Evolutionary conservation across 2,329 filamentous ascomycete species (phyloP), one percentile per base, ranked within the genome.

Genomic region (Penicillium sp.): DNA sequence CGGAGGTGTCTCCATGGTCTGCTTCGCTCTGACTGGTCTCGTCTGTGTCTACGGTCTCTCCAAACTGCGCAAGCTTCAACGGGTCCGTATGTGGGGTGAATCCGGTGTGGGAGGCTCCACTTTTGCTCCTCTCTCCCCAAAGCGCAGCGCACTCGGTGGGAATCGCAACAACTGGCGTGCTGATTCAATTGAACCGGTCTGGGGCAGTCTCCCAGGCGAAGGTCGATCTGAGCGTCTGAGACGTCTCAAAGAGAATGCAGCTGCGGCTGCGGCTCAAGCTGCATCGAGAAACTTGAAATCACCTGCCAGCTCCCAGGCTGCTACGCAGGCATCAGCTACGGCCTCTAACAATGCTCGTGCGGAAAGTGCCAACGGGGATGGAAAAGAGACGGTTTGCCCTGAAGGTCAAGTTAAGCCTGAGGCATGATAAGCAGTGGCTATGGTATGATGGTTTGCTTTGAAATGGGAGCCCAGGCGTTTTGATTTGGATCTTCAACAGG

Each of bases 11-110:
- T 90, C 88, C 2, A 80, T 78, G 17, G 78, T 84, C 58, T 95
- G 90, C 55, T 82, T 88, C 54, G 67, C 87, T 54, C 86, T 92
- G 72, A 90, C 90, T 14, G 82, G 87, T 52, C 65, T 92, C 9
- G 89, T 96, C 49, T 93, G 89, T 77, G 83, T 84, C 66, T 96
- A 93, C 74, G 92, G 94, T 5, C 81, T 97, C 45, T 81, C 82
- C 50, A 95, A 91, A 74, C 82, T 99, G 60, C 86, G 90, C 61
- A 89, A 88, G 70, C 89, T 96, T 26, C 91, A 96, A 78, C 84
- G 91, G 58, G 86, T 97, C 60, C 90, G 88, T 69, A 96, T 97
- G 91, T 92, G 84, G 81, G 85, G 84, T 41, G 82, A 84, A 67
- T 74, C 76, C 1, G 80, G 79, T 48, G 69, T 67, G 53, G 72